Evolutionary conservation across 2,329 filamentous ascomycete species (phyloP).

Genomic region (Pseudogymnoascus sp.): DNA sequence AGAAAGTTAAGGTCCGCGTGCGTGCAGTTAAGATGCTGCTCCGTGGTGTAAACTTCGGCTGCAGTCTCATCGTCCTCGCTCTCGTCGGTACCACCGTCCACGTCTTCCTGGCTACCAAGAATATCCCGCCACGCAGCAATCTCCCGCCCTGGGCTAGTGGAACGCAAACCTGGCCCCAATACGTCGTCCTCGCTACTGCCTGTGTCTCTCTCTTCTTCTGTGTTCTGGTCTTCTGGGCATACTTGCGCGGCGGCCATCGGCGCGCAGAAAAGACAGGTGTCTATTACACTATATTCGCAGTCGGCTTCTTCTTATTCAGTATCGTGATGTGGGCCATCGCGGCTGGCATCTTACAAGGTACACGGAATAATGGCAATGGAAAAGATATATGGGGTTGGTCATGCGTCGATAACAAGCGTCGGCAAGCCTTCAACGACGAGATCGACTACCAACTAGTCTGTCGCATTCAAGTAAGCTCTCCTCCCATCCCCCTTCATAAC

Average conservation of each 20-base stretch:
- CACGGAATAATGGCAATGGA: constrained; percentile 61
- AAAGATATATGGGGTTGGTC: constrained; percentile 98
- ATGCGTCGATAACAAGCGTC: constrained; percentile 81
- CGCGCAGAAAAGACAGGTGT: constrained; percentile 87
- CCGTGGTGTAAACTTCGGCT: constrained; percentile 94
- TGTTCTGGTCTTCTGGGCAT: constrained; percentile 70
- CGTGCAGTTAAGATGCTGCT: constrained; percentile 90
- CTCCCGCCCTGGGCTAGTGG: constrained; percentile 75
- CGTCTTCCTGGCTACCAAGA: constrained; percentile 84
- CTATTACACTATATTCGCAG: constrained; percentile 91
- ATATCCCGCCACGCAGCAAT: constrained; percentile 64
- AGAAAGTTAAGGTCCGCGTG: constrained; percentile 90
- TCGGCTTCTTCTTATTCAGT: constrained; percentile 88
- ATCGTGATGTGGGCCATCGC: constrained; percentile 87
- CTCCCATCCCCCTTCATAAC: background rate
- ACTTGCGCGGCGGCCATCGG: constrained; percentile 79
- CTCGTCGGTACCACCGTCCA: constrained; percentile 82
- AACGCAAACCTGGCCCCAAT: constrained; percentile 83
- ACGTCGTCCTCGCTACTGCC: constrained; percentile 68
- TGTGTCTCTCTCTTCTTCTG: constrained; percentile 74
- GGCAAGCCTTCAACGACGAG: constrained; percentile 67
- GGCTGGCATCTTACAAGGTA: constrained; percentile 73
- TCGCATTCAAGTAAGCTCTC: constrained; percentile 61
- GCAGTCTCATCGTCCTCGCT: constrained; percentile 85
- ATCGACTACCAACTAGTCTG: constrained; percentile 87